Percentiles rank a stretch among this genome's conserved stretches.
Evolutionary conservation across 2,329 filamentous ascomycete genomes (phyloP).

Genomic region (Xylaria sp.): DNA sequence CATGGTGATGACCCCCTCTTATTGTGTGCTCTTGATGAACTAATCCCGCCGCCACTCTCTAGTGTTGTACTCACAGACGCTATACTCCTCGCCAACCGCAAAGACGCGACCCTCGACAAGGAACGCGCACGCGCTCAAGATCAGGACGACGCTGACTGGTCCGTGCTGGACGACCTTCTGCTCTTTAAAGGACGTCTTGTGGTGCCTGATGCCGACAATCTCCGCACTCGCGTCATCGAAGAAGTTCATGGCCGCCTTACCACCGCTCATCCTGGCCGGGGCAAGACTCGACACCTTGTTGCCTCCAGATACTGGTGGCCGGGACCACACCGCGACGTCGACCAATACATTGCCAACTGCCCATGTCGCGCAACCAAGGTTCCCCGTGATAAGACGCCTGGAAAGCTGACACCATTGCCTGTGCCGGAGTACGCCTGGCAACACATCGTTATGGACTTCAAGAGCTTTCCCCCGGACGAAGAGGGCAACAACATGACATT

Average conservation of each 20-base stretch:
- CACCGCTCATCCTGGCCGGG: neutral
- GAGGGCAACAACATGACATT: neutral
- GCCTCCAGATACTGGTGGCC: neutral
- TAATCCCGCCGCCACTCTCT: neutral
- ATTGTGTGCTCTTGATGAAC: neutral
- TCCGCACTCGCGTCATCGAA: neutral
- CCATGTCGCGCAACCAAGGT: too few species aligned
- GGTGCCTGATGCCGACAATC: neutral
- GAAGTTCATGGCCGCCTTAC: neutral
- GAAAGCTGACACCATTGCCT: too few species aligned
- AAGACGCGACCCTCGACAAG: too few species aligned
- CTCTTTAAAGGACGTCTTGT: neutral
- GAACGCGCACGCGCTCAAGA: too few species aligned
- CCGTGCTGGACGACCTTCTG: neutral
- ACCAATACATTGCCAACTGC: too few species aligned
- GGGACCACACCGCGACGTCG: too few species aligned
- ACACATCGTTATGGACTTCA: too few species aligned
- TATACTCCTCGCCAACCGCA: neutral
- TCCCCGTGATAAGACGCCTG: too few species aligned
- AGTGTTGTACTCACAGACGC: neutral
- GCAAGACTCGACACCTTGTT: neutral
- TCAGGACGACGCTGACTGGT: too few species aligned
- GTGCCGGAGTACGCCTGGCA: too few species aligned
- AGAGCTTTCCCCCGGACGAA: neutral
- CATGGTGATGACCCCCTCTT: neutral